Percentiles rank a stretch among this genome's conserved stretches.
These are phyloP conservation scores for Cymbidium sinense DNA, from an alignment of 106 monocot genomes.

Conservation along the genomic window DNA sequence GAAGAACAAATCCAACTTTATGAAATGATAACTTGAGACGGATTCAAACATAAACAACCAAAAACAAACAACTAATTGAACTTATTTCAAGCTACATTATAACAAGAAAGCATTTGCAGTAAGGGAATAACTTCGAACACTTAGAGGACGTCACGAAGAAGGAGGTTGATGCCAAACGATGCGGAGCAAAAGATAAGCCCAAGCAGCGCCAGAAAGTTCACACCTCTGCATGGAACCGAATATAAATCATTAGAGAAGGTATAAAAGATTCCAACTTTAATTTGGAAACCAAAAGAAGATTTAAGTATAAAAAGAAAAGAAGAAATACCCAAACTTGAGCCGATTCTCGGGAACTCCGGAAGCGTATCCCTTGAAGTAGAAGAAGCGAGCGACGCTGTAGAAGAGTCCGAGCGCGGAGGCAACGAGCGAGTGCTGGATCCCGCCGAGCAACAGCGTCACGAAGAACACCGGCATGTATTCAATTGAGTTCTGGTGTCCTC, in stretches of 20 bases:
- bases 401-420: constrained; percentile 45
- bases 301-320: not conserved
- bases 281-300: not conserved
- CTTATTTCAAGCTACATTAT: too few relatives aligned
- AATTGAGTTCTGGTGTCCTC: constrained; percentile 95
- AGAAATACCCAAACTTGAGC: constrained; percentile 55
- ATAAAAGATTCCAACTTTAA: not conserved
- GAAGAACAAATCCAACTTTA: not conserved
- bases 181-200: constrained; percentile 51
- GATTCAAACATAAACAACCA: too few relatives aligned
- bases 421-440: constrained; percentile 59
- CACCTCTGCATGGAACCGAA: constrained; percentile 30
- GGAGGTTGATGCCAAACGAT: constrained; percentile 39
- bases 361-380: constrained; percentile 94
- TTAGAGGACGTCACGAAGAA: constrained; percentile 19
- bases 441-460: constrained; percentile 48
- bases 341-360: constrained; percentile 71
- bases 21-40: not conserved
- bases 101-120: not conserved
- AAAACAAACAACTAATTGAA: too few relatives aligned
- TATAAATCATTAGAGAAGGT: not conserved
- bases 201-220: constrained; percentile 41
- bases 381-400: constrained; percentile 66
- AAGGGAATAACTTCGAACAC: constrained; percentile 6
- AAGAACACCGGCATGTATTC: constrained; percentile 89